These are phyloP conservation scores for Hygrocybe punicea DNA, from an alignment of 768 basidiomycete species.

Conservation along the genomic window DNA sequence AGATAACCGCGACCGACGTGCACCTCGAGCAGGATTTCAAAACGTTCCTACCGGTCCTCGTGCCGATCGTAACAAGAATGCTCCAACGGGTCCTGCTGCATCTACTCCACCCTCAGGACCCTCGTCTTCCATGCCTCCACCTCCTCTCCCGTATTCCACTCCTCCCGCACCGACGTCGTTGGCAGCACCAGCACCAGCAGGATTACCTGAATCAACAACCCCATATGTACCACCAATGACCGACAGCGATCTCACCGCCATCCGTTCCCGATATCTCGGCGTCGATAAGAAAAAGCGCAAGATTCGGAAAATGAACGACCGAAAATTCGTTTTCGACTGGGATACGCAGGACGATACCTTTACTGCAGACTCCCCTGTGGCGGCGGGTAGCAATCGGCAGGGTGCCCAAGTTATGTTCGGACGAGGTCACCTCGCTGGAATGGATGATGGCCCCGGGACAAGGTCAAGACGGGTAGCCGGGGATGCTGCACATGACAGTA, in stretches of 20 bases:
- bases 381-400: constrained; percentile 67
- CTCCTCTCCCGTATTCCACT: constrained; percentile 26
- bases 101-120: constrained; percentile 33
- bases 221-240: constrained; percentile 66
- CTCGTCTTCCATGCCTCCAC: constrained; percentile 41
- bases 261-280: constrained; percentile 92
- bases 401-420: constrained; percentile 89
- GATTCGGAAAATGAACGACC: constrained; percentile 90
- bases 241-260: constrained; percentile 72
- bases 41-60: constrained; percentile 84
- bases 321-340: constrained; percentile 99
- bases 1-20: constrained; percentile 37
- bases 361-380: constrained; percentile 68
- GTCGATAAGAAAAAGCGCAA: constrained; percentile 92
- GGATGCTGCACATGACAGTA: constrained; percentile 31
- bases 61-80: constrained; percentile 57
- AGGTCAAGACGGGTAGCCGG: constrained; percentile 37
- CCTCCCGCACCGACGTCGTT: constrained; percentile 28
- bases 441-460: constrained; percentile 70
- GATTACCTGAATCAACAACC: constrained; percentile 32
- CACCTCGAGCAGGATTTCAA: constrained; percentile 48
- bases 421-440: constrained; percentile 76
- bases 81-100: constrained; percentile 30
- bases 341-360: constrained; percentile 95
- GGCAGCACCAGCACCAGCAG: constrained; percentile 3